Base-by-base conservation (phyloP, 2,329 filamentous ascomycete species). In the Escovopsis sp. region DNA sequence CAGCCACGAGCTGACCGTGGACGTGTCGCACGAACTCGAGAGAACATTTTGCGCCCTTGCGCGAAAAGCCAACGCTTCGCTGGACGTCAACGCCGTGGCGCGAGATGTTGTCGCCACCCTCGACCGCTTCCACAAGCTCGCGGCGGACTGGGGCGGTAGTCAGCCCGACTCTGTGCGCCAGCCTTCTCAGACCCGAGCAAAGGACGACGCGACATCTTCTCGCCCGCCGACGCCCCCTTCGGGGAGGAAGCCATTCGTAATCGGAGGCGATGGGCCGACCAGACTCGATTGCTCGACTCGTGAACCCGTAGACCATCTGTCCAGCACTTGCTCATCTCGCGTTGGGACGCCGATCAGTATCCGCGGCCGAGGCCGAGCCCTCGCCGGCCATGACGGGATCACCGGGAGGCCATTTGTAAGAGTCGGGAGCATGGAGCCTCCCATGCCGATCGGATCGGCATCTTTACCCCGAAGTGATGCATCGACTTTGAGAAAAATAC, bases 401-500 rank as follows among this genome's bases (percentile, higher is more conserved):
- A 68, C 71, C 6, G 70, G 72, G 19, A 71, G 59, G 46, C 72
- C 72, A 0, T 76, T 76, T 49, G 56, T 71, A 11, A 63, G 70
- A 23, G 69, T 72, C 12, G 58, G 57, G 30, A 61, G 57, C 12
- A 54, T 59, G 2, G 58, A 60, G 15, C 49, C 55, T 28, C 47
- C 54, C 6, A 49, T 35, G 33, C 26, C 39, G 12, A 19, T 34
- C 15, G 34, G 33, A 19, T n/a, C 46, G 11, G 5, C 47, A 12
- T 43, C 48, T 18, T 30, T 44, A 10, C 40, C 40, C 26, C 38
- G 36, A 35, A 44, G 23, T 32, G 33, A 44, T 19, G 30, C 18
- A 19, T 12, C 26, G 10, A 26, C 36, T 9, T 8, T 37, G 12
- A 38, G 43, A 36, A 11, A 11, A 30, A 18, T 36, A 15, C 40